These are phyloP conservation scores for Erysimum cheiranthoides DNA, from an alignment of 345 rosid genomes.

Conservation along the genomic window DNA sequence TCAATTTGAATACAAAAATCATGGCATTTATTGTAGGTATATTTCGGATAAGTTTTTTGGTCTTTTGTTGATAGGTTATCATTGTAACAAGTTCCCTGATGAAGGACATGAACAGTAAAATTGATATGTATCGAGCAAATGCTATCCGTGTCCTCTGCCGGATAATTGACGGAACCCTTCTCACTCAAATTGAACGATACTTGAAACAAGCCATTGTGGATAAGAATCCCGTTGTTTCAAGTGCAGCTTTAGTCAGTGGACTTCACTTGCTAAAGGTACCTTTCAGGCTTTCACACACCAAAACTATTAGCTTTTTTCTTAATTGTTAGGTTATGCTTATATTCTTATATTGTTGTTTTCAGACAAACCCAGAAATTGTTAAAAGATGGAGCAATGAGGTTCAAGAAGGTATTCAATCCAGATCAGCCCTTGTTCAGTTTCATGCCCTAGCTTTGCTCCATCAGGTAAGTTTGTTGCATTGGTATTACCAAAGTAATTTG, in stretches of 20 bases:
- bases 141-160: conserved; percentile 97
- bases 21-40: background rate
- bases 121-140: conserved; percentile 97
- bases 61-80: conserved; percentile 64
- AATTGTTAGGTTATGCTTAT: background rate
- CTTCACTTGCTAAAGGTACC: conserved; percentile 92
- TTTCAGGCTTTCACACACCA: background rate
- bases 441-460: conserved; percentile 93
- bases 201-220: conserved; percentile 99
- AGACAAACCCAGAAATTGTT: conserved; percentile 92
- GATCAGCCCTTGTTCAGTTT: conserved; percentile 97
- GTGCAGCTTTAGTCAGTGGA: conserved; percentile 99
- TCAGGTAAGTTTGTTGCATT: conserved; percentile 58
- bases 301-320: conserved; percentile 1
- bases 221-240: conserved; percentile 97
- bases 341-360: conserved; percentile 32
- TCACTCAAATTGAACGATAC: conserved; percentile 92
- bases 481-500: conserved; percentile 2
- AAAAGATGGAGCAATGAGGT: conserved; percentile 99
- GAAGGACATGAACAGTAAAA: conserved; percentile 99
- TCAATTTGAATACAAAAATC: too few species aligned
- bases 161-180: conserved; percentile 91
- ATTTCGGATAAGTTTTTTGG: conserved; percentile 5
- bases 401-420: conserved; percentile 97
- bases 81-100: conserved; percentile 97